Conservation (phyloP, 1,139 yeast genomes). For the Ashbya aceris region DNA sequence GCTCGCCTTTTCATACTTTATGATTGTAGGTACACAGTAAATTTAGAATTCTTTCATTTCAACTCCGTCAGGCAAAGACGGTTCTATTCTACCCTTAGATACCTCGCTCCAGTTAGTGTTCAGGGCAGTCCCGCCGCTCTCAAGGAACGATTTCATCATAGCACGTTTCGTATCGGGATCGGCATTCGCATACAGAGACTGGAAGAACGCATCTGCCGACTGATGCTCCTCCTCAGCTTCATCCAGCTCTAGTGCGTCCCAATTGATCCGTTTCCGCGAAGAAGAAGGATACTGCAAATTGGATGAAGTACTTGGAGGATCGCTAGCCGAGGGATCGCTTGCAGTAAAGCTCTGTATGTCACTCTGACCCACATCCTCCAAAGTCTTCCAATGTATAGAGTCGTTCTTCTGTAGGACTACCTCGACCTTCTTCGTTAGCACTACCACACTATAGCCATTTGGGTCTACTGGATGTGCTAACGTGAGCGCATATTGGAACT, state of each 20-base stretch:
- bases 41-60: slow-evolving; percentile 34
- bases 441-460: slow-evolving; percentile 37
- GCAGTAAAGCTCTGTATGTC: slow-evolving; percentile 3
- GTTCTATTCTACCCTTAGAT: slow-evolving; percentile 51
- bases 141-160: slow-evolving; percentile 94
- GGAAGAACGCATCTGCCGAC: slow-evolving; percentile 65
- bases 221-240: slow-evolving; percentile 34
- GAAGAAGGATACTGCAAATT: slow-evolving; percentile 50
- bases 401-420: slow-evolving; percentile 34
- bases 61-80: slow-evolving; percentile 72
- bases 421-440: slow-evolving; percentile 72
- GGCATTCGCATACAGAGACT: slow-evolving; percentile 62
- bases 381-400: slow-evolving; percentile 32
- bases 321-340: neutral
- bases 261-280: slow-evolving; percentile 51
- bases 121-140: slow-evolving; percentile 87
- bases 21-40: slow-evolving; percentile 2
- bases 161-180: slow-evolving; percentile 88
- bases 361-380: slow-evolving; percentile 21
- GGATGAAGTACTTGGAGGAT: slow-evolving; percentile 3
- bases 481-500: slow-evolving; percentile 34
- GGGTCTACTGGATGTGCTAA: slow-evolving; percentile 45
- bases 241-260: slow-evolving; percentile 59
- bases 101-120: slow-evolving; percentile 97
- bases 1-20: slow-evolving; percentile 1